phyloP scores from a whole-genome alignment of 805 yeast genomes.

The Ogataea populi-albae region DNA sequence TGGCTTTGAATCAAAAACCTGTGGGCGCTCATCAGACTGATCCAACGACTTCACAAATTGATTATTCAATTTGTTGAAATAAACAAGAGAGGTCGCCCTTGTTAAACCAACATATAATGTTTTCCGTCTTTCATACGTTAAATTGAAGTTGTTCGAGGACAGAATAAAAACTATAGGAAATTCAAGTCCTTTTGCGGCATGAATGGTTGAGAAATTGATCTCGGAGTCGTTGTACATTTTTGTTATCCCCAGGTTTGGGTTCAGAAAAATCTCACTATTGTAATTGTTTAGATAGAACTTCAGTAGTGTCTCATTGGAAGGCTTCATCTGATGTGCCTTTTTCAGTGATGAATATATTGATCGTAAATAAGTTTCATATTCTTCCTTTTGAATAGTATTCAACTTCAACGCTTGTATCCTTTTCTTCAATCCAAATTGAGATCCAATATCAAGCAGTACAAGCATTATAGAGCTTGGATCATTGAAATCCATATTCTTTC shows the following conservation, averaged over 20 bases:
- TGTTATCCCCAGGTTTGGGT: conserved; percentile 23
- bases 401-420: conserved; percentile 21
- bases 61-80: conserved; percentile 29
- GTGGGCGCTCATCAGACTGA: conserved; percentile 4
- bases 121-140: conserved; percentile 34
- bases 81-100: conserved; percentile 51
- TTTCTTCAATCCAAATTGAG: conserved; percentile 35
- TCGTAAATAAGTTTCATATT: conserved; percentile 32
- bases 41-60: conserved; percentile 24
- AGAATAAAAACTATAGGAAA: conserved; percentile 64
- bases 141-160: conserved; percentile 21
- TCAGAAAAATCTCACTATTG: conserved; percentile 31
- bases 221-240: conserved; percentile 27
- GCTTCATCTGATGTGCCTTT: conserved; percentile 18
- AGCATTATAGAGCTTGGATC: conserved; percentile 38
- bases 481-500: conserved; percentile 24
- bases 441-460: conserved; percentile 33
- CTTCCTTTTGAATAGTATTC: conserved; percentile 17
- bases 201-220: conserved; percentile 64
- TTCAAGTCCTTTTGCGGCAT: conserved; percentile 72
- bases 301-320: conserved; percentile 31
- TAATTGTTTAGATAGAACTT: conserved; percentile 41
- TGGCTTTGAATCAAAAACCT: conserved; percentile 10
- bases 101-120: conserved; percentile 65
- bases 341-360: conserved; percentile 37